Base-by-base conservation (phyloP, 305 asterid species). In the Striga hermonthica region DNA sequence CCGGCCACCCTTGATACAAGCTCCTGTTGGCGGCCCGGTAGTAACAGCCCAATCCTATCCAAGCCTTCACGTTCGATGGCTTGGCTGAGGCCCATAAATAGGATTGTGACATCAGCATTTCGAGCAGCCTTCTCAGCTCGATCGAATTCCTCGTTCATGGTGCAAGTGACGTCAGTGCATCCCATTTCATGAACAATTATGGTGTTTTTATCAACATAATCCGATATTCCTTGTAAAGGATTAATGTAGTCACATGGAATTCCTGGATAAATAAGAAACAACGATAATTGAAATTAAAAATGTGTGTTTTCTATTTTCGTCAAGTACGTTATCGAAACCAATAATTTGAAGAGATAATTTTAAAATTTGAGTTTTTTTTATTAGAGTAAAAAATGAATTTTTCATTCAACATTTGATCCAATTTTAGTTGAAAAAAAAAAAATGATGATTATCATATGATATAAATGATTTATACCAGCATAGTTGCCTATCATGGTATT, bases 41-140 rank as follows among this genome's bases (percentile, higher is more conserved):
- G 15, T 6, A 49, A 9, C 7, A 49, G 7, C 28, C 28, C 55
- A 3, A 49, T 28, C 6, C 55, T 14, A 49, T 49, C 55, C 6
- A 49, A 28, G 28, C 55, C 55, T 49, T 49, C 55, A 6, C 55
- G 55, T 12, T 49, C 55, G 55, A 49, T 49, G 55, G 28, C 14
- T 14, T 49, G 55, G 55, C 15, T 15, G 3, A 49, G 55, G 8
- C 55, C 55, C 55, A 49, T 49, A 9, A 49, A 8, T 0, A 49
- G 55, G 6, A 49, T 28, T 7, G 55, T 49, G 9, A 28, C 55
- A 49, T 7, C 3, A 14, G 55, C 55, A 8, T 13, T 5, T 12
- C 55, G 28, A 49, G 55, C 55, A 14, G 7, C 7, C 28, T 1
- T 3, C 31, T 49, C 31, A 6, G 55, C 55, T 9, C 15, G 9